A percentile compares a stretch with the other conserved stretches of the same genome.
Evolutionary conservation across 2,329 filamentous ascomycete species (phyloP).

Genomic region (Fusarium sp.): DNA sequence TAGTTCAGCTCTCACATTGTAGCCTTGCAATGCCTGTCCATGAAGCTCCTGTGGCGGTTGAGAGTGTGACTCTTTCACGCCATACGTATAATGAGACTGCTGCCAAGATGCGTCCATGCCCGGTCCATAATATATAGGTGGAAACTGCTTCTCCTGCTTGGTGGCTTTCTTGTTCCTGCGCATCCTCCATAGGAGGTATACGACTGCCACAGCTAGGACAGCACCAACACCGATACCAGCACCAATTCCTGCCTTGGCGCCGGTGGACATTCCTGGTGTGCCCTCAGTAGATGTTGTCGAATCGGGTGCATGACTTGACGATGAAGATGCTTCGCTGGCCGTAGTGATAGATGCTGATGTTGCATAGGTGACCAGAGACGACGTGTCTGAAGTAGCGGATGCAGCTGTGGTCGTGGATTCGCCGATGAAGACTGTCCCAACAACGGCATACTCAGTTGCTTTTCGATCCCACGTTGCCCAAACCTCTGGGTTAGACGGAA

Average conservation of each 20-base stretch:
- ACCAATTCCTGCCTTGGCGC: constrained; percentile 30
- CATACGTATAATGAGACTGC: constrained; percentile 9
- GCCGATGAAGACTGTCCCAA: constrained; percentile 31
- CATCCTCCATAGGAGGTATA: constrained; percentile 32
- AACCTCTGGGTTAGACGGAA: constrained; percentile 36
- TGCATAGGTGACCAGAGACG: background rate
- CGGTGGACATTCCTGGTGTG: background rate
- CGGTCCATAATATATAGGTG: background rate
- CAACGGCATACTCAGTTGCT: constrained; percentile 29
- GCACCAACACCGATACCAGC: constrained; percentile 14
- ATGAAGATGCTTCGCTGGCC: background rate
- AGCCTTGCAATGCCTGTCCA: constrained; percentile 16
- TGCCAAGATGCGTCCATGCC: constrained; percentile 12
- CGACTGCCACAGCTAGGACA: background rate
- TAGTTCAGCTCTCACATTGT: constrained; percentile 19
- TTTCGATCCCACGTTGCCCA: constrained; percentile 40
- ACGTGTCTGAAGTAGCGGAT: background rate
- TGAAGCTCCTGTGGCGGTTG: constrained; percentile 23
- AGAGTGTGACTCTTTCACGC: background rate
- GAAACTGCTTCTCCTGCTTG: constrained; percentile 1
- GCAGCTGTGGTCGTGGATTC: constrained; percentile 4
- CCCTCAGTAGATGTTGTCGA: background rate
- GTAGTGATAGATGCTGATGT: constrained; percentile 2
- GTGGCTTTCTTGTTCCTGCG: constrained; percentile 16
- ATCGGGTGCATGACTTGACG: background rate